Evolutionary conservation across 163 green algal species (phyloP), one percentile per base, ranked within the genome.

Genomic region (Prototheca cutis): DNA sequence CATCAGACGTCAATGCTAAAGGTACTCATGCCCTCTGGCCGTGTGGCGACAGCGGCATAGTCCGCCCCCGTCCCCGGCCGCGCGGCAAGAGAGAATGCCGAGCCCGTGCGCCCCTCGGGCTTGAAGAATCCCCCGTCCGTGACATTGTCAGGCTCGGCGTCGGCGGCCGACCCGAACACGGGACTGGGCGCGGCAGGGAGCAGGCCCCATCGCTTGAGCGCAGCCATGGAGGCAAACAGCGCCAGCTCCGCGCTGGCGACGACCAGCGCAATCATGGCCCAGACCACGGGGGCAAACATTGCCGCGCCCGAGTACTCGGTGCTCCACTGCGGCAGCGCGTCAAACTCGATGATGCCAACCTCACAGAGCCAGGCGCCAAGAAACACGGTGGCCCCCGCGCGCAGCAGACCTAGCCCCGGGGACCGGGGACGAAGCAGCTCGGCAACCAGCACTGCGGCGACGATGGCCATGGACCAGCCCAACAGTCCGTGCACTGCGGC

Each of bases 401-500:
- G 66, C 28, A 13, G 58, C 4, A 62, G 6, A 3, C 54, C 63
- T 3, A 66, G 21, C n/a, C 71, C 40, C 39, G 66, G 30, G 45
- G 29, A 69, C 3, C 48, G 48, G n/a, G 40, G 59, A 4, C 30
- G 24, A 13, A 39, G 28, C 17, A 74, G 18, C 62, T 82, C 74
- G 27, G 67, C 10, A 4, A 72, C 39, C 24, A 74, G 32, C 27
- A 47, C 51, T 1, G 48, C 10, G 0, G 63, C 33, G 39, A 32
- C 34, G 13, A 71, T 39, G 30, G 62, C 13, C 75, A 82, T 82
- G 34, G 62, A 60, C 6, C 68, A 19, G 24, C 48, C 59, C 40
- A 82, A 55, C 40, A 82, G 64, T 54, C 55, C 60, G 62, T 82
- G 75, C 48, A 73, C 57, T 3, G 66, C 61, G n/a, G 57, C 61